Percentiles rank a stretch among this genome's conserved stretches.
Conservation (phyloP, 257 asterid genomes). For the Nicotiana benthamiana region DNA sequence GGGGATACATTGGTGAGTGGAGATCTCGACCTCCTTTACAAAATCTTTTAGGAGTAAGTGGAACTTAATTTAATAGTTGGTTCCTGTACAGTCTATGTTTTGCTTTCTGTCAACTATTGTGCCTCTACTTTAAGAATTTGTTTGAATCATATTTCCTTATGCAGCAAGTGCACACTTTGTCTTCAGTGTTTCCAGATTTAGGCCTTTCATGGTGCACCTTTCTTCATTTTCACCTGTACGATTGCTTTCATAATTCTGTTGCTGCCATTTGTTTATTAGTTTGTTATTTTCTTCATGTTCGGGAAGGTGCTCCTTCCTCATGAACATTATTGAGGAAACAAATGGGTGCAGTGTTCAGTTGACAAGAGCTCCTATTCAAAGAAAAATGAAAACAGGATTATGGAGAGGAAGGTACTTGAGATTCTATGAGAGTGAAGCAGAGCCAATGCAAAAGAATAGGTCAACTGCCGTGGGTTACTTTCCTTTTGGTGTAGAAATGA, state of each 20-base stretch:
- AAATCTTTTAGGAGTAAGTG: neutral
- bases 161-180: neutral
- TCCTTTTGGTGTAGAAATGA: neutral
- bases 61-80: neutral
- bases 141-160: neutral
- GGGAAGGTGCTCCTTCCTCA: neutral
- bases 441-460: neutral
- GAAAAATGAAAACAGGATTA: neutral
- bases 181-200: neutral
- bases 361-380: neutral
- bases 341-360: neutral
- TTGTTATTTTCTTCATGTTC: neutral
- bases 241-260: neutral
- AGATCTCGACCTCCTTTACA: conserved; percentile 6
- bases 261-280: neutral
- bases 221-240: neutral
- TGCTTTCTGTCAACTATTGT: neutral
- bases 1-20: conserved; percentile 88
- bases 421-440: neutral
- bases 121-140: neutral
- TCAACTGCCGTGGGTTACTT: neutral
- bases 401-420: neutral
- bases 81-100: neutral
- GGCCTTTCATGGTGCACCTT: neutral
- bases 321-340: neutral